A percentile compares a stretch with the other conserved stretches of the same genome.
phyloP scores from a whole-genome alignment of 164 flowering plant species.

The Macadamia integrifolia region DNA sequence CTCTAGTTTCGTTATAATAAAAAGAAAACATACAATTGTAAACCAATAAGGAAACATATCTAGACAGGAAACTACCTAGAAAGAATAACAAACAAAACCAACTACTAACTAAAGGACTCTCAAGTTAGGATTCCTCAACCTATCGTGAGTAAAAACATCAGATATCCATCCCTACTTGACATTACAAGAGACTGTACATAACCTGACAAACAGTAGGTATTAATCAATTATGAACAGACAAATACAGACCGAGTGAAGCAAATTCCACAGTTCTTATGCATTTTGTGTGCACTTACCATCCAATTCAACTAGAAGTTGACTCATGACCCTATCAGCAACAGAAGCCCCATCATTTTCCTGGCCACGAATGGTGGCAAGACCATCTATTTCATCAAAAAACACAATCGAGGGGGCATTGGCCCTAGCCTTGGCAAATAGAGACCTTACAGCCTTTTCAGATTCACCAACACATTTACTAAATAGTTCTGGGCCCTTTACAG shows the following conservation, averaged over 20 bases:
- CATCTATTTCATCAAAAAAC: constrained; percentile 97
- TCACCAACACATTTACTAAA: constrained; percentile 99
- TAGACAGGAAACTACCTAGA: too few relatives aligned
- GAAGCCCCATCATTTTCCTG: constrained; percentile 85
- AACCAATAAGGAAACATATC: too few relatives aligned
- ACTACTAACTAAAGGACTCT: too few relatives aligned
- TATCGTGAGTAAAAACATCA: too few relatives aligned
- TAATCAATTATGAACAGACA: background rate
- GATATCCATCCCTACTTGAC: too few relatives aligned
- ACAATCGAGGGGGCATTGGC: constrained; percentile 93
- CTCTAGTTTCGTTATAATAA: too few relatives aligned
- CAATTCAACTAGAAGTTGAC: constrained; percentile 92
- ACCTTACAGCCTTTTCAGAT: constrained; percentile 93
- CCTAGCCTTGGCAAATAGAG: constrained; percentile 87
- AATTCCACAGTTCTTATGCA: too few relatives aligned
- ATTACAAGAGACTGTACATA: too few relatives aligned
- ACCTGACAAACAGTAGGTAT: background rate
- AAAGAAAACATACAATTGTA: too few relatives aligned
- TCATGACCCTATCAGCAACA: constrained; percentile 89
- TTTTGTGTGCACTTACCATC: constrained; percentile 56
- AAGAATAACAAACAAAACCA: too few relatives aligned
- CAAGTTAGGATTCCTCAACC: too few relatives aligned
- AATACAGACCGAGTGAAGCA: background rate
- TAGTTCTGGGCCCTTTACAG: constrained; percentile 97
- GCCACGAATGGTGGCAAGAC: constrained; percentile 83